These are phyloP conservation scores for Cryomyces minteri DNA, from an alignment of 495 filamentous ascomycete species.

Conservation along the genomic window DNA sequence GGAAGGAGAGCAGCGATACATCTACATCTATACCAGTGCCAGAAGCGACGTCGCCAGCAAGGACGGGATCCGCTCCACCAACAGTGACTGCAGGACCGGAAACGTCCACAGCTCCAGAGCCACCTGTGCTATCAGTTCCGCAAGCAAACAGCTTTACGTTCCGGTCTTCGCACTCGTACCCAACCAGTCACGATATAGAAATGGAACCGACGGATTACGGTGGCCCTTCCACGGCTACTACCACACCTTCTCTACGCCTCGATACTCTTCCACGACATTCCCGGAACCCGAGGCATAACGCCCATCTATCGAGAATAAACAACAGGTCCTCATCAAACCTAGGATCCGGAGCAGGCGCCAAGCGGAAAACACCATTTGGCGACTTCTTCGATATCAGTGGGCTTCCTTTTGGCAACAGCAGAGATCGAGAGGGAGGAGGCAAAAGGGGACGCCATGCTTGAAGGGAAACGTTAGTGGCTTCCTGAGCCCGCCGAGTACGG, in stretches of 20 bases:
- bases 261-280: conserved; percentile 32
- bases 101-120: conserved; percentile 6
- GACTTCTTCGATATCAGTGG: conserved; percentile 73
- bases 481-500: too few relatives aligned
- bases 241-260: conserved; percentile 24
- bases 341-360: conserved; percentile 48
- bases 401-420: conserved; percentile 31
- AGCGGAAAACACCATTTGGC: conserved; percentile 54
- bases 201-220: conserved; percentile 23
- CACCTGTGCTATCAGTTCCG: conserved; percentile 15
- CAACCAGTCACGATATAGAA: conserved; percentile 41
- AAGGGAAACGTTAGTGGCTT: too few relatives aligned
- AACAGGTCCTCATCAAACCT: conserved; percentile 27
- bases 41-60: conserved; percentile 23
- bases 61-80: conserved; percentile 28
- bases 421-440: conserved; percentile 35
- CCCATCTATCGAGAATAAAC: conserved; percentile 22
- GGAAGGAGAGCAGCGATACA: conserved; percentile 27
- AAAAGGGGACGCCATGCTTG: conserved; percentile 57
- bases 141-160: conserved; percentile 45
- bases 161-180: conserved; percentile 45
- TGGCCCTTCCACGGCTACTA: conserved; percentile 19
- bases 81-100: background rate
- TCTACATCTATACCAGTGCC: conserved; percentile 17
- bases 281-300: conserved; percentile 31